phyloP scores from a whole-genome alignment of 176 grass and related monocot species.

The Pontederia crassipes region DNA sequence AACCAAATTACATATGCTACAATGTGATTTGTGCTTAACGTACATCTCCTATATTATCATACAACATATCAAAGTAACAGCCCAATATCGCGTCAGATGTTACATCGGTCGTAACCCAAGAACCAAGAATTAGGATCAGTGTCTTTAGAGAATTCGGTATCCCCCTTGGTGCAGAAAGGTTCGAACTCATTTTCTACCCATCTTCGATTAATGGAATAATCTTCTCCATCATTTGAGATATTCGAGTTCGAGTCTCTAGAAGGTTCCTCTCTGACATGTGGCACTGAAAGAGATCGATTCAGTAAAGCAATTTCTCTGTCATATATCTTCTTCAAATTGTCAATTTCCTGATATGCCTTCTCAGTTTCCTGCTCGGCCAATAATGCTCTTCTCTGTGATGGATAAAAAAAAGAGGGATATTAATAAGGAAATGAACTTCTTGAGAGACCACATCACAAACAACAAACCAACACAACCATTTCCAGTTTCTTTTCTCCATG shows the following conservation, averaged over 20 bases:
- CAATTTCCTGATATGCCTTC: conserved; percentile 74
- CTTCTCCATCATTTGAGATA: background rate
- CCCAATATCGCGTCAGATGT: conserved; percentile 37
- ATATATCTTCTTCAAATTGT: conserved; percentile 72
- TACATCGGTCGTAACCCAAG: conserved; percentile 69
- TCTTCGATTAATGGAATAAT: conserved; percentile 23
- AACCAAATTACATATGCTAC: no score
- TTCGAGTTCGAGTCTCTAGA: conserved; percentile 1
- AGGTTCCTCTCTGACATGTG: conserved; percentile 11
- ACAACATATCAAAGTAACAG: no score
- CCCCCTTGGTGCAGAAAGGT: conserved; percentile 28
- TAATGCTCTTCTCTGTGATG: conserved; percentile 39
- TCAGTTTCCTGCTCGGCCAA: conserved; percentile 70
- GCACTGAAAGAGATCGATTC: conserved; percentile 32
- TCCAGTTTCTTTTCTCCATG: background rate
- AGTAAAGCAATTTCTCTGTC: conserved; percentile 48
- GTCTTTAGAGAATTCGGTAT: conserved; percentile 64
- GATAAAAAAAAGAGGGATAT: background rate
- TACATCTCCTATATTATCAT: no score
- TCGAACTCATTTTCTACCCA: conserved; percentile 20
- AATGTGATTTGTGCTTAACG: no score
- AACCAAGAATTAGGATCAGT: conserved; percentile 81
- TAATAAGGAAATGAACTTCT: background rate
- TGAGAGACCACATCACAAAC: background rate
- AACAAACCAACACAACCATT: background rate